Conservation (phyloP, 305 asterid species). For the Petunia hybrid region DNA sequence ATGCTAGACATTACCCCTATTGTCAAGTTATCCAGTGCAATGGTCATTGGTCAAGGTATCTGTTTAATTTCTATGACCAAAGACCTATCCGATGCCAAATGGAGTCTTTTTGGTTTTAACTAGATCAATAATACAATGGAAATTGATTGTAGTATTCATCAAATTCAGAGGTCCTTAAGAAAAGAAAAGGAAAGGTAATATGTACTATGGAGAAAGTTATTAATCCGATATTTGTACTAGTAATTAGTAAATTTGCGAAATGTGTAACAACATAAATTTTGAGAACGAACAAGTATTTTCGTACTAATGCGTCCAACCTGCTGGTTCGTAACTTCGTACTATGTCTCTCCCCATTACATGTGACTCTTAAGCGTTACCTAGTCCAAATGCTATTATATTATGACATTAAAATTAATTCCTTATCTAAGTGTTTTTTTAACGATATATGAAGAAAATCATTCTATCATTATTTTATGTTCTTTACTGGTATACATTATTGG, state of each 20-base stretch:
- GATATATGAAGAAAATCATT: too few relatives aligned
- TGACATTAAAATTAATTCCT: too few relatives aligned
- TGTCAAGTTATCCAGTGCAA: conserved; percentile 27
- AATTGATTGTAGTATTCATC: neutral
- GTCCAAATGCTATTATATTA: too few relatives aligned
- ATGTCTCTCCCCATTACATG: too few relatives aligned
- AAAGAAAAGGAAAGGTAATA: neutral
- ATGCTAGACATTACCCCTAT: conserved; percentile 19
- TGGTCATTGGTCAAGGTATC: conserved; percentile 31
- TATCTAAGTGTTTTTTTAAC: too few relatives aligned
- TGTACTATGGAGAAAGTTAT: neutral
- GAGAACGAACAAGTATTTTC: too few relatives aligned
- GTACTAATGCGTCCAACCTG: too few relatives aligned
- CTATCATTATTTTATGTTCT: too few relatives aligned
- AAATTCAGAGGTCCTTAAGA: neutral
- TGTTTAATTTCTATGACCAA: conserved; percentile 1
- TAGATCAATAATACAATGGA: conserved; percentile 2
- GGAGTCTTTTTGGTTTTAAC: neutral
- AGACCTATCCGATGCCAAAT: conserved; percentile 4
- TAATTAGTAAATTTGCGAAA: neutral
- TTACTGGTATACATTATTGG: too few relatives aligned
- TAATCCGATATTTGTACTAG: neutral
- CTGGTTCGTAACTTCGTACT: too few relatives aligned
- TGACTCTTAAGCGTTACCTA: too few relatives aligned
- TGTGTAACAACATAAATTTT: neutral